Base-by-base conservation (phyloP, 192 early-diverging fungal species). In the Podila clonocystis region DNA sequence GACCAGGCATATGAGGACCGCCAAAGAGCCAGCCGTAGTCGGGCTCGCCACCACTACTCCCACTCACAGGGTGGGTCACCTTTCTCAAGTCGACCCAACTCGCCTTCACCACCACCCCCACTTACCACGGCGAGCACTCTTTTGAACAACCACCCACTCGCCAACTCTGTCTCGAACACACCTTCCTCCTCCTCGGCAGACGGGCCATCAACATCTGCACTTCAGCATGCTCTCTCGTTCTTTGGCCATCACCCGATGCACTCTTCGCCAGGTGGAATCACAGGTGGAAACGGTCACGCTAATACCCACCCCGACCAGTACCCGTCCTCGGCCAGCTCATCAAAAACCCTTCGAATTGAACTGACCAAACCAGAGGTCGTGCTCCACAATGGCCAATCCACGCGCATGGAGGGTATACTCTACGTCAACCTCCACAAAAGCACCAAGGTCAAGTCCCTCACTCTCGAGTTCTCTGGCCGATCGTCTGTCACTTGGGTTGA, bases 371-470 rank as follows among this genome's bases (percentile, higher is more conserved):
- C 77, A 17, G 70, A 80, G n/a, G 55, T 80, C 1, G 62, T 80
- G 2, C 57, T 80, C 15, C 62, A 30, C 26, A 31, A 22, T 20
- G 77, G 77, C 36, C 61, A 73, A 30, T 26, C 52, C 12, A 67
- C 70, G 2, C 20, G 36, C 4, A 6, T 80, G 67, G 65, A 79
- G 36, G 76, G 76, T 0, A 57, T 38, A 2, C 22, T 79, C 4
- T 68, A 68, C 20, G 31, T 79, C 50, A 79, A 48, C 48, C 45
- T 79, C 20, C 58, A 62, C 28, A 72, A 79, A 59, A 58, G 24
- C 45, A 79, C 76, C 50, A 79, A 79, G 28, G 60, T 79, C 70
- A 79, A 79, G 52, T 58, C 76, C 1, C 30, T 79, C 22, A 65
- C 68, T 13, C 62, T 79, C 11, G 76, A 79, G 33, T 79, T 79